Base-by-base conservation (phyloP, 179 eudicot species). In the Vitellaria paradoxa region DNA sequence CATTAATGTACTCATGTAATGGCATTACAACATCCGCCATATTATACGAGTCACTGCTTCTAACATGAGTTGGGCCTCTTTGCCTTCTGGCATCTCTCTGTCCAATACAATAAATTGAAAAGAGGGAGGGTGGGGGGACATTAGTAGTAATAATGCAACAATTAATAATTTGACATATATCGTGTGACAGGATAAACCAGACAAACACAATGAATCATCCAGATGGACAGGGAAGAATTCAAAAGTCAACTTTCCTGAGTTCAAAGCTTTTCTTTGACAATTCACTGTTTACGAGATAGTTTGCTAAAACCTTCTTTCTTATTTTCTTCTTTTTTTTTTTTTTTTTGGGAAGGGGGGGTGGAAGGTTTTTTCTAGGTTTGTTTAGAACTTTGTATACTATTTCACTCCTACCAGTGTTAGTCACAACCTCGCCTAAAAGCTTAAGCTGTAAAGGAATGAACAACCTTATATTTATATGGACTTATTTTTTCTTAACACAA, bases 51-150 rank as follows among this genome's bases (percentile, higher is more conserved):
- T 91, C 87, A 68, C 73, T 82, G 61, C 85, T 72, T 68, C 73
- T 60, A 15, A 40, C 64, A 73, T 76, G 56, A 78, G 81, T 73
- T 61, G 75, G 88, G 37, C 76, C 80, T 26, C 65, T 78, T 6
- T 11, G 86, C 72, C 55, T 81, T 85, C 94, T 91, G 72, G 81
- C 88, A 59, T 96, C 98, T 82, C 98, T 89, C 99, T 96, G 92
- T 76, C 45, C 55, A 56, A 40, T n/a, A 26, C 8, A 74, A 65
- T 55, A 24, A 12, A 61, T 49, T 50, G 65, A 37, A 52, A 65
- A 14, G 37, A 2, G 37, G 37, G 37, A 2, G 37, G 50, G 17
- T 15, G 1, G 50, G 7, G 37, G 37, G 37, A n/a, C 71, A 52
- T 45, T 21, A 26, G 9, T 50, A 0, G 30, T 37, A 30, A 56